These are phyloP conservation scores for Pseudomonodictys pantanalensis DNA, from an alignment of 495 filamentous ascomycete species.

Conservation along the genomic window DNA sequence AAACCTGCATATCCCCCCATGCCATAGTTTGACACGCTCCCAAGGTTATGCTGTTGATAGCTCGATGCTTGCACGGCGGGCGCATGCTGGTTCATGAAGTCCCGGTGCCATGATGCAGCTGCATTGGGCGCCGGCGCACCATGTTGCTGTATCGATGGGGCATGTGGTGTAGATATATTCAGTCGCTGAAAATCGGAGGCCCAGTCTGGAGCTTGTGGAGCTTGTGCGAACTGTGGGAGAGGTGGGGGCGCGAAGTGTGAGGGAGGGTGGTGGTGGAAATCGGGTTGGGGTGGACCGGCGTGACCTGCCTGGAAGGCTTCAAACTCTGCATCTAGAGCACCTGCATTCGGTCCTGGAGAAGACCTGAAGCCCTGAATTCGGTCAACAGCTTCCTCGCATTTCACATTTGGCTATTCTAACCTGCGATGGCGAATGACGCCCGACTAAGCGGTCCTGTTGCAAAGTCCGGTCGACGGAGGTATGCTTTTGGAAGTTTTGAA, in stretches of 20 bases:
- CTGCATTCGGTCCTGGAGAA: conserved; percentile 50
- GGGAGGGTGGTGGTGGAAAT: conserved; percentile 29
- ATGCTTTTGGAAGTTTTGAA: conserved; percentile 83
- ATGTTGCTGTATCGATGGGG: conserved; percentile 30
- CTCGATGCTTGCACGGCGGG: conserved; percentile 5
- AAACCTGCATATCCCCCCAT: conserved; percentile 24
- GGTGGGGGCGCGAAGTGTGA: conserved; percentile 10
- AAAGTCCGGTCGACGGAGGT: conserved; percentile 70
- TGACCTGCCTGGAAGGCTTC: conserved; percentile 66
- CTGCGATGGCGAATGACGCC: conserved; percentile 54
- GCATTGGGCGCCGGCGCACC: conserved; percentile 14
- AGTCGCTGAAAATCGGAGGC: conserved; percentile 44
- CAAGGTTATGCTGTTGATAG: conserved; percentile 12
- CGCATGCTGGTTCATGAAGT: conserved; percentile 32
- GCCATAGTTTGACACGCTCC: conserved; percentile 14
- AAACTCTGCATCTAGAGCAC: conserved; percentile 64
- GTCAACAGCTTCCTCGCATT: conserved; percentile 26
- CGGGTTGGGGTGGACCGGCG: conserved; percentile 32
- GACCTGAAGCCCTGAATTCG: conserved; percentile 61
- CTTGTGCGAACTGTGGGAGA: conserved; percentile 23
- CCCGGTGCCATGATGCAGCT: conserved; percentile 39
- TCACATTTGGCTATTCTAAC: conserved; percentile 40
- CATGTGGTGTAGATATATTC: conserved; percentile 29
- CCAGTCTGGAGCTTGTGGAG: conserved; percentile 35
- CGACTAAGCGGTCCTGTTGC: conserved; percentile 75